Evolutionary conservation across 2,329 filamentous ascomycete genomes (phyloP).

Genomic region (Sporothrix curviconia): DNA sequence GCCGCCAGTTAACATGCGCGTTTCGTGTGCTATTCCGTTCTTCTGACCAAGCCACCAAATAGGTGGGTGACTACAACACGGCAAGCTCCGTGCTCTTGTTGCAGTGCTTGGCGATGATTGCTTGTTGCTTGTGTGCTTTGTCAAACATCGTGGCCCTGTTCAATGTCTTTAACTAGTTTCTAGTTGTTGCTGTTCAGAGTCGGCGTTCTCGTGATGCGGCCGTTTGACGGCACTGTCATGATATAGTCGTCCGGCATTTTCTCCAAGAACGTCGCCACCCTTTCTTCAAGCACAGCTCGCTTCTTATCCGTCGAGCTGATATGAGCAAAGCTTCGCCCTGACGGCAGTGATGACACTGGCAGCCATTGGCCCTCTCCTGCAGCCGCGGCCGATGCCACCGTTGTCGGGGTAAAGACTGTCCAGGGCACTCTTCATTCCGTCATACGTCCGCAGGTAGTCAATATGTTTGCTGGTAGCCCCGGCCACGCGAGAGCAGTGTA

Average conservation of each 20-base stretch:
- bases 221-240: background rate
- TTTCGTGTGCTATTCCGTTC: too few species aligned
- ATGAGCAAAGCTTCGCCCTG: background rate
- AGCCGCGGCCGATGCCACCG: background rate
- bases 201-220: background rate
- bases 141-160: too few species aligned
- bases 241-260: constrained; percentile 2
- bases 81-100: too few species aligned
- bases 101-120: too few species aligned
- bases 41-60: too few species aligned
- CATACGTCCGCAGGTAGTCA: constrained; percentile 1
- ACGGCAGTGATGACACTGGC: background rate
- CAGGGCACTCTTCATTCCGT: constrained; percentile 1
- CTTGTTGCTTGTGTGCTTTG: too few species aligned
- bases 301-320: constrained; percentile 1
- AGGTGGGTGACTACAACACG: too few species aligned
- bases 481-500: background rate
- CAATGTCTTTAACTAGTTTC: too few species aligned
- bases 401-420: constrained; percentile 1
- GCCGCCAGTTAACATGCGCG: too few species aligned
- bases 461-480: constrained; percentile 1
- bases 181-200: background rate
- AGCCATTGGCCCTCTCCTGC: constrained; percentile 2
- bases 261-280: background rate
- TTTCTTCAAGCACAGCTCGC: background rate